Evolutionary conservation across 495 filamentous ascomycete species (phyloP).

Genomic region (Chaetomium fimeti): DNA sequence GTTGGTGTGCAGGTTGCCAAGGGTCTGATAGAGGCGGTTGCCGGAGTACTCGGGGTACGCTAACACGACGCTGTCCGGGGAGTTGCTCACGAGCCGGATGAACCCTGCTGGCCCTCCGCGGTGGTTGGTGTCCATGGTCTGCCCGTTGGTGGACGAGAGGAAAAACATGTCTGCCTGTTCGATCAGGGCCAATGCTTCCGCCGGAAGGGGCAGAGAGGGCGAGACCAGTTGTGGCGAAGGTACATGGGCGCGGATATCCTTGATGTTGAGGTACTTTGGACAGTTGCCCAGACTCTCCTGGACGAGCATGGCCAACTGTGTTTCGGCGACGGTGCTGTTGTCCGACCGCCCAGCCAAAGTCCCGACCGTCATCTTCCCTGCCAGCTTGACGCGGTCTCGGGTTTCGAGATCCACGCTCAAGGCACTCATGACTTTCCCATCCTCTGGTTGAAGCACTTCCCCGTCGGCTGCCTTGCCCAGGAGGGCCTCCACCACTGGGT

Average conservation of each 20-base stretch:
- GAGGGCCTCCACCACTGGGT: conserved; percentile 63
- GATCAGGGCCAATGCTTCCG: conserved; percentile 58
- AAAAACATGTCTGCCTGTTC: conserved; percentile 72
- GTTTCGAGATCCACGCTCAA: conserved; percentile 66
- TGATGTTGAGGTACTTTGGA: conserved; percentile 80
- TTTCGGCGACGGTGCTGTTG: conserved; percentile 45
- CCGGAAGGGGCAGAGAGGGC: conserved; percentile 40
- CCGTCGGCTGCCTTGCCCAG: conserved; percentile 41
- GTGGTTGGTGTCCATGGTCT: conserved; percentile 82
- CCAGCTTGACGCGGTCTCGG: conserved; percentile 64
- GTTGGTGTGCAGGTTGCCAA: conserved; percentile 68
- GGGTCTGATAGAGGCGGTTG: conserved; percentile 76
- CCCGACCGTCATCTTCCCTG: conserved; percentile 35
- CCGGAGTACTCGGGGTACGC: conserved; percentile 80
- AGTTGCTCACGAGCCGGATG: conserved; percentile 61
- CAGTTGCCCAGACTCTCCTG: conserved; percentile 74
- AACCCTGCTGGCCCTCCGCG: conserved; percentile 75
- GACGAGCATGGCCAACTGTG: conserved; percentile 65
- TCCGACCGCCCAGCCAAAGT: conserved; percentile 27
- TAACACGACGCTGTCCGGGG: conserved; percentile 43
- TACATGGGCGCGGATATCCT: conserved; percentile 55
- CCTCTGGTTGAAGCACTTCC: conserved; percentile 34
- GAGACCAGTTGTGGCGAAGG: conserved; percentile 55
- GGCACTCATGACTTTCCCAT: conserved; percentile 53
- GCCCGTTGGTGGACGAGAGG: conserved; percentile 62